Percentiles rank a stretch among this genome's conserved stretches.
phyloP scores from a whole-genome alignment of 208 protist species.

The Naegleria fowleri region DNA sequence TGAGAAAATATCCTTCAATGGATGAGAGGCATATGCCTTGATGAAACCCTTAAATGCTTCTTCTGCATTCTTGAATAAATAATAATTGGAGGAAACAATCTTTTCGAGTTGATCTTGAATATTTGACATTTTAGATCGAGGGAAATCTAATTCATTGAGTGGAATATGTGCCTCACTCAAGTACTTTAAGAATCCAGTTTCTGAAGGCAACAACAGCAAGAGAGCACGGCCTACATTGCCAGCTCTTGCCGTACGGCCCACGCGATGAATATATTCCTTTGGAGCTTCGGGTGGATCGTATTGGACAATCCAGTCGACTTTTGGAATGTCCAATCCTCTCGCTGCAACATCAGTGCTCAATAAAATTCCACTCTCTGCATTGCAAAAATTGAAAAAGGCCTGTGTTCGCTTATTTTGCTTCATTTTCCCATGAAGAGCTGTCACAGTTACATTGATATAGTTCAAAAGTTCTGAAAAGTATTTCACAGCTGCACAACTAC shows the following conservation, averaged over 20 bases:
- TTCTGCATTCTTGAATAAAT: slow-evolving; percentile 88
- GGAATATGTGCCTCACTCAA: slow-evolving; percentile 90
- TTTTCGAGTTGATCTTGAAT: slow-evolving; percentile 88
- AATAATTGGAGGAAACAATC: slow-evolving; percentile 96
- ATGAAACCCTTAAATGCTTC: slow-evolving; percentile 97
- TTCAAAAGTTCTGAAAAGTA: slow-evolving; percentile 98
- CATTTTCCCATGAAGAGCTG: slow-evolving; percentile 98
- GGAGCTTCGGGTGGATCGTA: slow-evolving; percentile 98
- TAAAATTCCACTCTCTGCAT: slow-evolving; percentile 92
- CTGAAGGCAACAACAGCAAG: slow-evolving; percentile 95
- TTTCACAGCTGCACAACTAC: slow-evolving; percentile 93
- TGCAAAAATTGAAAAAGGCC: slow-evolving; percentile 99
- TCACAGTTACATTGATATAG: slow-evolving; percentile 98
- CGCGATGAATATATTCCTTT: slow-evolving; percentile 99
- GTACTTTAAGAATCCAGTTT: slow-evolving; percentile 96
- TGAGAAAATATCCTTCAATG: slow-evolving; percentile 97
- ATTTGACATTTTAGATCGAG: slow-evolving; percentile 81
- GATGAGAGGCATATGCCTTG: slow-evolving; percentile 93
- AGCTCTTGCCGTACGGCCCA: slow-evolving; percentile 94
- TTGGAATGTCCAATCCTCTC: slow-evolving; percentile 95
- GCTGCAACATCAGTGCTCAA: slow-evolving; percentile 98
- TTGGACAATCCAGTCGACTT: slow-evolving; percentile 99
- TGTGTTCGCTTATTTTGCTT: slow-evolving; percentile 98
- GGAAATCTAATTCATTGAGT: slow-evolving; percentile 96
- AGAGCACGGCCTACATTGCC: slow-evolving; percentile 80